Evolutionary conservation across 208 protist species (phyloP).

Genomic region (Trypanosoma cruzi): DNA sequence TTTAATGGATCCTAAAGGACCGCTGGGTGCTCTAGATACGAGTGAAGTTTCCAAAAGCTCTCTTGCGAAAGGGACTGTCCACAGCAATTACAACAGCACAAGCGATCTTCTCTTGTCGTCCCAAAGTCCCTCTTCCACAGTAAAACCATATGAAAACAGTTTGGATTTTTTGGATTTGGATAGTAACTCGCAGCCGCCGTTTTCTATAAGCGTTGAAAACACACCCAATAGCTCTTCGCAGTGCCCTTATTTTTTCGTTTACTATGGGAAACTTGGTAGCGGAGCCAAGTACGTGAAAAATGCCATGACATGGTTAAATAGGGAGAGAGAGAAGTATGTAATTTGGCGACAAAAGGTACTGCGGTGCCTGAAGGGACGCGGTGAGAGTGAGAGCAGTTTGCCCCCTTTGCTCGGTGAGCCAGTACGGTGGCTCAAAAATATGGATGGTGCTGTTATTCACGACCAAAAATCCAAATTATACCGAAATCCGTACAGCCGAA

Average conservation of each 20-base stretch:
- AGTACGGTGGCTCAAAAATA: conserved; percentile 53
- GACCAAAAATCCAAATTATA: not conserved
- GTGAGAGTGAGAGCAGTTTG: conserved; percentile 1
- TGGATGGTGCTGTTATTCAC: conserved; percentile 12
- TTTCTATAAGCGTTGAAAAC: not conserved
- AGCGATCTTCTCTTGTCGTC: too few relatives aligned
- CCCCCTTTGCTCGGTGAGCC: conserved; percentile 41
- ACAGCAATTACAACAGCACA: too few relatives aligned
- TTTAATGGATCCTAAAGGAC: too few relatives aligned
- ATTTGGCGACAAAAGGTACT: conserved; percentile 35
- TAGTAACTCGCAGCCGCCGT: not conserved
- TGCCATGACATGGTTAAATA: conserved; percentile 50
- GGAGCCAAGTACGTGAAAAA: conserved; percentile 47
- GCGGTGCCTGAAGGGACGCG: conserved; percentile 27
- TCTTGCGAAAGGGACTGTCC: too few relatives aligned
- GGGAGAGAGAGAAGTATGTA: conserved; percentile 44
- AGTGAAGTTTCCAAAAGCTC: too few relatives aligned
- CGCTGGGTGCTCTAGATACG: too few relatives aligned
- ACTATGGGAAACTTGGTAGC: conserved; percentile 63
- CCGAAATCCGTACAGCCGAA: conserved; percentile 37
- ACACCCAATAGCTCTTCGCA: not conserved
- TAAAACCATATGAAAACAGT: not conserved
- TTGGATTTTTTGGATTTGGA: not conserved
- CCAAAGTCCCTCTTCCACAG: too few relatives aligned
- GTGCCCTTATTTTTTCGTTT: conserved; percentile 47